phyloP scores from a whole-genome alignment of 2,329 filamentous ascomycete species.

The Penicillium sp. region DNA sequence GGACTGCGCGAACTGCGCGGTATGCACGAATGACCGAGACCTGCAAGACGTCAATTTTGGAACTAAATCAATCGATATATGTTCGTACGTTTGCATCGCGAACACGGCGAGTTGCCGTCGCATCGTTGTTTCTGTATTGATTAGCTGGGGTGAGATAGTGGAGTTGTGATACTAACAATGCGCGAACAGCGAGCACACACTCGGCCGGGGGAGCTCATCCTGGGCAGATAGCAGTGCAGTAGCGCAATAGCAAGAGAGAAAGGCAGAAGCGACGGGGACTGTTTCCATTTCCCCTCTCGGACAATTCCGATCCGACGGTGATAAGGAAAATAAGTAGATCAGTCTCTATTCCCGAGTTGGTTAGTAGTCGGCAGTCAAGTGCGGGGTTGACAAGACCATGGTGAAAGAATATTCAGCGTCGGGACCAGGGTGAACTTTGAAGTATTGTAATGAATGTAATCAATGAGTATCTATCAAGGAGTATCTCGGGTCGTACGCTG shows the following conservation, averaged over 20 bases:
- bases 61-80: not conserved
- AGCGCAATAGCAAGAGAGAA: not conserved
- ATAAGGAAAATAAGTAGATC: not conserved
- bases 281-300: not conserved
- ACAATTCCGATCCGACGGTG: not conserved
- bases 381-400: too few species aligned
- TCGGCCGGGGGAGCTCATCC: slow-evolving; percentile 1
- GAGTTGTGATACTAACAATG: slow-evolving; percentile 6
- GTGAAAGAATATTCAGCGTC: too few species aligned
- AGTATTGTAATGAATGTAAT: too few species aligned
- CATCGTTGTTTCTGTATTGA: slow-evolving; percentile 27
- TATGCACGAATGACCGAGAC: slow-evolving; percentile 24
- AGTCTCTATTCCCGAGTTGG: not conserved
- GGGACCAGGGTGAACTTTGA: too few species aligned
- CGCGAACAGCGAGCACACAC: slow-evolving; percentile 19
- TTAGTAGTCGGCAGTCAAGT: not conserved
- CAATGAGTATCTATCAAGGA: too few species aligned
- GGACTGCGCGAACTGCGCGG: slow-evolving; percentile 12
- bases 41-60: slow-evolving; percentile 4
- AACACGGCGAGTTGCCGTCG: slow-evolving; percentile 25
- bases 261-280: not conserved
- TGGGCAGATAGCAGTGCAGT: not conserved
- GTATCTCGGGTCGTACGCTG: too few species aligned
- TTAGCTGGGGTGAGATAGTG: not conserved
- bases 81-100: slow-evolving; percentile 24